A percentile compares a stretch with the other conserved stretches of the same genome.
phyloP scores from a whole-genome alignment of 768 basidiomycete species.

The Sarcodon sp. region DNA sequence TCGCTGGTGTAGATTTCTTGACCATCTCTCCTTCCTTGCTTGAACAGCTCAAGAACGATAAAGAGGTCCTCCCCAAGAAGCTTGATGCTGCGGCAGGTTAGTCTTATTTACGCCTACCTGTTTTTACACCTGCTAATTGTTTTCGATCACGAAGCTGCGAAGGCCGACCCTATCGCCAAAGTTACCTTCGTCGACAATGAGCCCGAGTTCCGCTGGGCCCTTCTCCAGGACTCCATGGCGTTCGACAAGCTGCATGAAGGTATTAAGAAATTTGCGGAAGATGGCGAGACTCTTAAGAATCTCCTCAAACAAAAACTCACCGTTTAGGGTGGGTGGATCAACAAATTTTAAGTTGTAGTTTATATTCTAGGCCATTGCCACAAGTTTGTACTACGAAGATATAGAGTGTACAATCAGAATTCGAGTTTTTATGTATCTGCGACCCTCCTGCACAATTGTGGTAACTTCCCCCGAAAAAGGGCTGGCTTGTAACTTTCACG shows the following conservation, averaged over 20 bases:
- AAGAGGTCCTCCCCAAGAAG: conserved; percentile 69
- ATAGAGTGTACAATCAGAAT: no score
- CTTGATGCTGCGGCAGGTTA: conserved; percentile 55
- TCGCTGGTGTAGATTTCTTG: conserved; percentile 96
- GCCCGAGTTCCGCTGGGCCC: conserved; percentile 89
- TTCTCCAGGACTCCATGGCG: conserved; percentile 93
- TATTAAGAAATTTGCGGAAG: conserved; percentile 96
- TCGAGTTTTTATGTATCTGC: no score
- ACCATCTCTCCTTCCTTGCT: conserved; percentile 88
- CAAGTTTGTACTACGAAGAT: no score
- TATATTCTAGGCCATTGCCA: no score
- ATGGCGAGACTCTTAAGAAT: conserved; percentile 80
- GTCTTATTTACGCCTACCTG: conserved; percentile 11
- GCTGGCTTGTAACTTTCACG: no score
- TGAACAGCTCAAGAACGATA: conserved; percentile 83
- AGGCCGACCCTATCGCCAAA: conserved; percentile 58
- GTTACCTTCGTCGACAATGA: conserved; percentile 85
- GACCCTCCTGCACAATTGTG: no score
- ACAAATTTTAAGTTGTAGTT: no score
- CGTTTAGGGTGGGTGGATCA: conserved; percentile 15
- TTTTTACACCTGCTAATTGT: neutral
- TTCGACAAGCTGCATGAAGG: conserved; percentile 98
- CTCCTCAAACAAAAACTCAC: conserved; percentile 60
- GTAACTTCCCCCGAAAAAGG: no score
- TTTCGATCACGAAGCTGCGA: conserved; percentile 25